These are phyloP conservation scores for Aegilops bicornis DNA, from an alignment of 176 grass and related monocot genomes.

Conservation along the genomic window DNA sequence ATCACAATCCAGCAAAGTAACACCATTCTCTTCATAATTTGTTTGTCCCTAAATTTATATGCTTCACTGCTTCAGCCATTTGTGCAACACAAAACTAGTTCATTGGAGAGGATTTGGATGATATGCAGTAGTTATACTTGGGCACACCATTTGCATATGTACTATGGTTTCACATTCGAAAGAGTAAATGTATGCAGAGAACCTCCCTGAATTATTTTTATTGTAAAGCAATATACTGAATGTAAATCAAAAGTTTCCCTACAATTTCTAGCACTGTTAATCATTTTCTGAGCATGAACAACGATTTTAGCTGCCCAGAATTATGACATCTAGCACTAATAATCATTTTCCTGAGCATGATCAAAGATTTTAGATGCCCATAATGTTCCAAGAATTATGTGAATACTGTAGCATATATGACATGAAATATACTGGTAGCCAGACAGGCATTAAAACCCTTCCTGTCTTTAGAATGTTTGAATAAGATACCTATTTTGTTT, in stretches of 20 bases:
- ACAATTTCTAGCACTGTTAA: neutral
- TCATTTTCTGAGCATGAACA: neutral
- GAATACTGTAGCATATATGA: conserved; percentile 1
- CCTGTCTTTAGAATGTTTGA: neutral
- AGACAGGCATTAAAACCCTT: neutral
- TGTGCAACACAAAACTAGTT: neutral
- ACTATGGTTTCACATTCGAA: conserved; percentile 9
- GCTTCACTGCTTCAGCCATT: neutral
- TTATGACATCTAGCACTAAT: neutral
- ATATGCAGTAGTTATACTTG: neutral
- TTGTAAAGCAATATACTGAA: neutral
- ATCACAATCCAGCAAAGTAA: neutral
- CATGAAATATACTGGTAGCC: conserved; percentile 2
- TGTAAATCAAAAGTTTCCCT: neutral
- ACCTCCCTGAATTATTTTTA: neutral
- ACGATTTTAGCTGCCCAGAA: neutral
- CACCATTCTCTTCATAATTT: neutral
- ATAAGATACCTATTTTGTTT: neutral
- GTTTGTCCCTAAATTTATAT: neutral
- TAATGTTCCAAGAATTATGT: neutral
- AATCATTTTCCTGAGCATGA: neutral
- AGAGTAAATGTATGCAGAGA: neutral
- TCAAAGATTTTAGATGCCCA: neutral
- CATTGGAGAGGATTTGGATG: neutral
- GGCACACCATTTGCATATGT: conserved; percentile 1